Evolutionary conservation across 148 eudicot genomes (phyloP).

Genomic region (Pharnaceum exiguum): DNA sequence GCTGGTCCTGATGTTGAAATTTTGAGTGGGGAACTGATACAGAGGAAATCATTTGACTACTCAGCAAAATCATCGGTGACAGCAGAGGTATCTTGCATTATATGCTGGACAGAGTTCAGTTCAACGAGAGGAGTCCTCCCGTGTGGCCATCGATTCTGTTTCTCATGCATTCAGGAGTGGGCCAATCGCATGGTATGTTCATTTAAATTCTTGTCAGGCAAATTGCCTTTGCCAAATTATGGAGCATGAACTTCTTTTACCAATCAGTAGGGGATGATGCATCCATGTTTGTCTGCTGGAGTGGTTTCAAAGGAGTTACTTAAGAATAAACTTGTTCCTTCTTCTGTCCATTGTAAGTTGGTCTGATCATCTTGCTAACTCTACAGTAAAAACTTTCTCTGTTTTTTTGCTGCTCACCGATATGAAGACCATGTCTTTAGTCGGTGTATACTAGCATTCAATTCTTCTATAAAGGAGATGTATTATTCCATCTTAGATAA

Average conservation of each 20-base stretch:
- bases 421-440: too few relatives aligned
- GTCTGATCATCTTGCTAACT: too few relatives aligned
- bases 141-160: conserved; percentile 97
- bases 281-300: background rate
- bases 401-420: too few relatives aligned
- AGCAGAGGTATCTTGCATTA: conserved; percentile 62
- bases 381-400: too few relatives aligned
- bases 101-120: conserved; percentile 85
- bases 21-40: conserved; percentile 7
- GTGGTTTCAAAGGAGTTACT: background rate
- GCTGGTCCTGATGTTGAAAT: conserved; percentile 12
- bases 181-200: conserved; percentile 67
- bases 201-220: background rate
- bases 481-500: too few relatives aligned
- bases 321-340: background rate
- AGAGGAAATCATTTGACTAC: conserved; percentile 11
- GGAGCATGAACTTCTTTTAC: background rate
- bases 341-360: too few relatives aligned
- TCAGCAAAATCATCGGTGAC: conserved; percentile 25
- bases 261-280: background rate
- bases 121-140: conserved; percentile 75
- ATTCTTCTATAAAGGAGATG: too few relatives aligned
- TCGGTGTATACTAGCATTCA: too few relatives aligned
- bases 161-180: conserved; percentile 88
- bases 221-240: conserved; percentile 3